A percentile compares a stretch with the other conserved stretches of the same genome.
Evolutionary conservation across 352 stramenopile species (phyloP).

Genomic region (Phytophthora citricola): DNA sequence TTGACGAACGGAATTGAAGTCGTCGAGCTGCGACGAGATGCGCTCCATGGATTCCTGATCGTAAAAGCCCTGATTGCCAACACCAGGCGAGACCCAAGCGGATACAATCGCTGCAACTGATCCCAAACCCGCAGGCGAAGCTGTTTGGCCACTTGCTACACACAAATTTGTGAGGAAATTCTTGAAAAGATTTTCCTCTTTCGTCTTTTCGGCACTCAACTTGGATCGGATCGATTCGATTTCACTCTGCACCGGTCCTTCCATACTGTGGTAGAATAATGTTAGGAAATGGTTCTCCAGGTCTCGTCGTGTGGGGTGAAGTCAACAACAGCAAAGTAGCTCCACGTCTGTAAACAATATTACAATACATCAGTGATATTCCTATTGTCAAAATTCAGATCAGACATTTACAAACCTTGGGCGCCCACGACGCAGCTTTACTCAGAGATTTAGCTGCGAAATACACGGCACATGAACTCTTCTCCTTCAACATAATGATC

Average conservation of each 20-base stretch:
- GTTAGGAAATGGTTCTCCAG: conserved; percentile 49
- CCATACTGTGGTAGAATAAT: conserved; percentile 29
- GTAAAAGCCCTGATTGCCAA: conserved; percentile 23
- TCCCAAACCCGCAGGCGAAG: conserved; percentile 8
- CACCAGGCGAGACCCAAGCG: conserved; percentile 30
- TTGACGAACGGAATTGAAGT: conserved; percentile 27
- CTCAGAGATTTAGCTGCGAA: conserved; percentile 50
- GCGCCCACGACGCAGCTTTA: conserved; percentile 45
- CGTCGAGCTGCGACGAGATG: conserved; percentile 38
- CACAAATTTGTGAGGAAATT: conserved; percentile 29
- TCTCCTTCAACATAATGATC: conserved; percentile 45
- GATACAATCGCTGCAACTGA: conserved; percentile 23
- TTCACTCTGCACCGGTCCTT: conserved; percentile 13
- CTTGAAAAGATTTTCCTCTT: conserved; percentile 28
- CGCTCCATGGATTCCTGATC: conserved; percentile 39
- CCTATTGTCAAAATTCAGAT: no score
- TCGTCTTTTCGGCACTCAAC: conserved; percentile 21
- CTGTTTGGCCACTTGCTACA: conserved; percentile 25
- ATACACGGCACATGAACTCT: conserved; percentile 47
- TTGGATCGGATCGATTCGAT: conserved; percentile 22
- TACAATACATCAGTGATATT: not conserved
- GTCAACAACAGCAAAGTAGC: conserved; percentile 52
- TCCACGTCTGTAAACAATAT: conserved; percentile 50
- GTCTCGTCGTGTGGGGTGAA: conserved; percentile 42
- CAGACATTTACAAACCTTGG: conserved; percentile 42